Evolutionary conservation across 305 asterid species (phyloP), one percentile per base, ranked within the genome.

Genomic region (Fraxinus baroniana): DNA sequence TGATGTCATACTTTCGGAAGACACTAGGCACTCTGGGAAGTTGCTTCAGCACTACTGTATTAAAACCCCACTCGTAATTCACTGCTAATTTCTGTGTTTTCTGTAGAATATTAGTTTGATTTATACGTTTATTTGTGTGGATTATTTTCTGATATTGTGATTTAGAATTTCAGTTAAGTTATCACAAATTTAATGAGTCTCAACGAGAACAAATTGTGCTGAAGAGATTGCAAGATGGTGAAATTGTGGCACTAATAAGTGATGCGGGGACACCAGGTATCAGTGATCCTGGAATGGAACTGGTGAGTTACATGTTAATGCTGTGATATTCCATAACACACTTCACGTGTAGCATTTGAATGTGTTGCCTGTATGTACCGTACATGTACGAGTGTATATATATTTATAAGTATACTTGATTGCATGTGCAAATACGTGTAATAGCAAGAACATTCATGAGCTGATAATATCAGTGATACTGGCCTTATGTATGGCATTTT

Each of bases 251-350:
- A 26, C 82, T 93, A 77, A 91, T 95, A 77, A 92, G 97, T 79
- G 99, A 95, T 86, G 98, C 98, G 28, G 98, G 98, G 74, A 93
- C 89, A 75, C 98, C 98, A 7, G 92, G 98, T 86, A 94, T 95
- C 81, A 91, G 98, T 76, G 98, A 95, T 82, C 98, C 98, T 81
- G 99, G 99, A 79, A 86, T 86, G 87, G 97, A 94, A 81, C 85
- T 95, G 97, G 99, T 93, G 84, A 88, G 95, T 4, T 77, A 39
- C 73, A 55, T 82, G 57, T 72, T 39, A 32, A 39, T 83, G 74
- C 41, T 52, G 24, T 81, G 4, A 30, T 70, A 0, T 76, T 71
- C 30, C 62, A 60, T 64, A 18, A 41, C 18, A 7, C 46, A 22
- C 36, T 35, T 66, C 20, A 49, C 18, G 33, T n/a, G 46, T 55